phyloP scores from a whole-genome alignment of 2,329 filamentous ascomycete species.

The Epichloe uncinata region DNA sequence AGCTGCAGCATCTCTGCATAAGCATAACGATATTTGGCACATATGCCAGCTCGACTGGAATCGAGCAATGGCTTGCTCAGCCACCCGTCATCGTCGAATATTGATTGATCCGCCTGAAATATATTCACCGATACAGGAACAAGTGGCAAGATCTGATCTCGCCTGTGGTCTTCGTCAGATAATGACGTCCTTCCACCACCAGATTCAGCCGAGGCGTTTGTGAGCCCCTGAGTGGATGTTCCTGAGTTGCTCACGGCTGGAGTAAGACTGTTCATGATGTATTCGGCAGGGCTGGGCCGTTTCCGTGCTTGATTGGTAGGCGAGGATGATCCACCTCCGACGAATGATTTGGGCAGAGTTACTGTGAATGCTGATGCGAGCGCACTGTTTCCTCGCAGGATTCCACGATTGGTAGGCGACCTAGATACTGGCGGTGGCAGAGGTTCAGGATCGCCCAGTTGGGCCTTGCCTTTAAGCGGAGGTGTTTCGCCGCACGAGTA shows the following conservation, averaged over 20 bases:
- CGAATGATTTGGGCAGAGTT: slow-evolving; percentile 37
- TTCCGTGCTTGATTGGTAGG: slow-evolving; percentile 34
- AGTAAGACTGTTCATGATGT: slow-evolving; percentile 40
- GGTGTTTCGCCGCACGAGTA: slow-evolving; percentile 51
- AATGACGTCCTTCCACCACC: slow-evolving; percentile 36
- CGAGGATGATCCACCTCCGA: slow-evolving; percentile 26
- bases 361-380: slow-evolving; percentile 42
- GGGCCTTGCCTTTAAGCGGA: slow-evolving; percentile 35
- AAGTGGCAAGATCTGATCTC: slow-evolving; percentile 32
- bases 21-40: slow-evolving; percentile 47
- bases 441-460: slow-evolving; percentile 30
- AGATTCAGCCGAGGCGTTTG: slow-evolving; percentile 31
- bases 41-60: slow-evolving; percentile 31
- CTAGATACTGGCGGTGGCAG: slow-evolving; percentile 43
- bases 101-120: slow-evolving; percentile 45
- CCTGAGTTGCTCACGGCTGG: slow-evolving; percentile 32
- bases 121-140: slow-evolving; percentile 40
- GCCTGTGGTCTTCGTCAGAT: slow-evolving; percentile 38
- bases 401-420: slow-evolving; percentile 41
- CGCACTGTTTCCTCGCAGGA: slow-evolving; percentile 41
- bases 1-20: slow-evolving; percentile 58
- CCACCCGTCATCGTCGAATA: slow-evolving; percentile 57
- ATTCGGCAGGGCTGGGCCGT: slow-evolving; percentile 48
- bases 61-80: slow-evolving; percentile 46
- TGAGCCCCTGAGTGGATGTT: slow-evolving; percentile 28